Conservation (phyloP, 495 filamentous ascomycete genomes). For the Penicillium cosmopolitanum region DNA sequence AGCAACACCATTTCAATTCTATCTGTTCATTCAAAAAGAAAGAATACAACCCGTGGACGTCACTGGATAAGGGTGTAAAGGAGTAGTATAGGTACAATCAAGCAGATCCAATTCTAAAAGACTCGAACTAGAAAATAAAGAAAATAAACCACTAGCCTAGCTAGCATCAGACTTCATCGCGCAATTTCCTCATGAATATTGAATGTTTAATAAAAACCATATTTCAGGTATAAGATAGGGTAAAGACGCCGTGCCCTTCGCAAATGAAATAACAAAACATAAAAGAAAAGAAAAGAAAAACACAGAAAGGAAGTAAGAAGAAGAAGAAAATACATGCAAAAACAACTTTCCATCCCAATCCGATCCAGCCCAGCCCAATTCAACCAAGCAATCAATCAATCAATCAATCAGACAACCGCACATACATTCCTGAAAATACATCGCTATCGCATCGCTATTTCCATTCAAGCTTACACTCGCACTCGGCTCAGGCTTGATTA, state of each 20-base stretch:
- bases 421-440: no score
- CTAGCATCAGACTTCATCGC: conserved; percentile 20
- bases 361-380: not conserved
- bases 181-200: conserved; percentile 29
- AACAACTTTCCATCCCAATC: conserved; percentile 16
- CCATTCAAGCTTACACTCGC: no score
- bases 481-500: not conserved
- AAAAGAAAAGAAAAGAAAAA: not conserved
- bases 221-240: not conserved
- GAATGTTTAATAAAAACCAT: conserved; percentile 14
- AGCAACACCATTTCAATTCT: no score
- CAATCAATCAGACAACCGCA: no score
- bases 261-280: conserved; percentile 7
- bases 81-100: no score
- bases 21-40: no score
- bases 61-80: no score
- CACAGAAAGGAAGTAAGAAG: not conserved
- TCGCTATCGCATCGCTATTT: no score
- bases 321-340: conserved; percentile 3
- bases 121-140: conserved; percentile 8
- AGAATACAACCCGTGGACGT: no score
- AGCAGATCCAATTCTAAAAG: no score
- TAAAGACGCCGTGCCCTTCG: conserved; percentile 14
- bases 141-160: conserved; percentile 14
- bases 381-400: not conserved